Conservation (phyloP, 495 filamentous ascomycete genomes). For the Hypoxylon trugodes region DNA sequence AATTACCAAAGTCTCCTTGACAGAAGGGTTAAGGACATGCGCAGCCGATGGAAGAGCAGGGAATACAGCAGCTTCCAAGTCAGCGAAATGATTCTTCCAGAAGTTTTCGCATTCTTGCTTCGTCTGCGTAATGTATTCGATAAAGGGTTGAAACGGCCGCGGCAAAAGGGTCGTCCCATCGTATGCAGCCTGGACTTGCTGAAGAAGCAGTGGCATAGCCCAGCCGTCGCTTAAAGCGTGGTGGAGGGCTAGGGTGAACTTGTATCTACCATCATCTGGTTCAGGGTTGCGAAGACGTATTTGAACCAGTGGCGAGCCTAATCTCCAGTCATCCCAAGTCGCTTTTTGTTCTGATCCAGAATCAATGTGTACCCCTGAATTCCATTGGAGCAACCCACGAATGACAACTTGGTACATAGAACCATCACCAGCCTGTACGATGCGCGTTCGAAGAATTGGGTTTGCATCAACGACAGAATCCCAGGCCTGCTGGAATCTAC, state of each 20-base stretch:
- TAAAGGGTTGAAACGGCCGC: slow-evolving; percentile 23
- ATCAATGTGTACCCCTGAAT: neutral
- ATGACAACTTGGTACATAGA: neutral
- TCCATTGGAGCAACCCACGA: neutral
- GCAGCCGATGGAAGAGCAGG: slow-evolving; percentile 41
- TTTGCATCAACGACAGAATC: slow-evolving; percentile 12
- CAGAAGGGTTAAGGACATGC: slow-evolving; percentile 23
- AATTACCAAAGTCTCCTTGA: neutral
- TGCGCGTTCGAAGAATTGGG: slow-evolving; percentile 34
- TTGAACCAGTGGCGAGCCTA: neutral
- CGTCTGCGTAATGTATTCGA: slow-evolving; percentile 29
- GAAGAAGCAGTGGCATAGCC: slow-evolving; percentile 59
- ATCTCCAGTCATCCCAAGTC: neutral
- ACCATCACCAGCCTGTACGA: slow-evolving; percentile 23
- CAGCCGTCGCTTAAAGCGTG: slow-evolving; percentile 74
- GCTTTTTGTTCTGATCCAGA: neutral
- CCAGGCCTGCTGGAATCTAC: slow-evolving; percentile 54
- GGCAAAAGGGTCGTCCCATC: neutral
- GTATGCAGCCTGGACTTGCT: slow-evolving; percentile 52
- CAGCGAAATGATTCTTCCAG: slow-evolving; percentile 38
- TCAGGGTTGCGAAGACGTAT: neutral
- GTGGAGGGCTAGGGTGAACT: slow-evolving; percentile 66
- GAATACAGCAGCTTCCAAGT: slow-evolving; percentile 35
- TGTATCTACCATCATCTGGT: neutral
- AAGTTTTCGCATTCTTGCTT: slow-evolving; percentile 19